These are phyloP conservation scores for Neopestalotiopsis rosae DNA, from an alignment of 2,329 filamentous ascomycete genomes.

Conservation along the genomic window DNA sequence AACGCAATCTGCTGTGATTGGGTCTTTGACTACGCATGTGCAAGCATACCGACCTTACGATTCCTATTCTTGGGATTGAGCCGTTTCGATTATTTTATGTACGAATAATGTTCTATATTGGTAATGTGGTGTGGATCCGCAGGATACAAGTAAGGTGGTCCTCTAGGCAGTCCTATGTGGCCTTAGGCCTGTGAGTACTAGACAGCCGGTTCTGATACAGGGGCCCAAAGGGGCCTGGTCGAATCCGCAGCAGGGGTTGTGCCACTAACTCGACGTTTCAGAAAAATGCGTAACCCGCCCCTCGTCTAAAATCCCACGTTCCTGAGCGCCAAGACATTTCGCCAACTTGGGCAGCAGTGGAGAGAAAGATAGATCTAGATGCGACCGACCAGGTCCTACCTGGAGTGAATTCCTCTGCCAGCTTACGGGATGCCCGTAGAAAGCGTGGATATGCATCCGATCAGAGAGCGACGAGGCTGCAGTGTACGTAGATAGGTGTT, in stretches of 20 bases:
- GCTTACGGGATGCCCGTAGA: neutral
- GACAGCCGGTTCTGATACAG: neutral
- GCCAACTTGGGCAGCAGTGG: neutral
- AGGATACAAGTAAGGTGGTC: too few species aligned
- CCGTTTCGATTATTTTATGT: neutral
- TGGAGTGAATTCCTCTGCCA: neutral
- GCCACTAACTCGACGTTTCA: slow-evolving; percentile 14
- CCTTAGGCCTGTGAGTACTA: neutral
- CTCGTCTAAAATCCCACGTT: slow-evolving; percentile 10
- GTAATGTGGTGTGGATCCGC: too few species aligned
- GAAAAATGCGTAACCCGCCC: slow-evolving; percentile 9
- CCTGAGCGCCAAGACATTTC: slow-evolving; percentile 14
- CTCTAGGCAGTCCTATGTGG: too few species aligned
- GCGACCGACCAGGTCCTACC: neutral
- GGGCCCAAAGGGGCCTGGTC: neutral
- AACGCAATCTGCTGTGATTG: neutral
- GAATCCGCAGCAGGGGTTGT: slow-evolving; percentile 1
- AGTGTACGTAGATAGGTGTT: neutral
- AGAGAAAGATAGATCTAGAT: neutral
- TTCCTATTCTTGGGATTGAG: neutral
- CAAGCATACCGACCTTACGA: neutral
- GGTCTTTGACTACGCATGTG: neutral
- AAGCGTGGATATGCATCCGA: neutral
- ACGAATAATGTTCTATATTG: neutral
- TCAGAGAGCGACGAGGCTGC: neutral